Conservation (phyloP, 768 basidiomycete genomes). For the Hericium erinaceus region DNA sequence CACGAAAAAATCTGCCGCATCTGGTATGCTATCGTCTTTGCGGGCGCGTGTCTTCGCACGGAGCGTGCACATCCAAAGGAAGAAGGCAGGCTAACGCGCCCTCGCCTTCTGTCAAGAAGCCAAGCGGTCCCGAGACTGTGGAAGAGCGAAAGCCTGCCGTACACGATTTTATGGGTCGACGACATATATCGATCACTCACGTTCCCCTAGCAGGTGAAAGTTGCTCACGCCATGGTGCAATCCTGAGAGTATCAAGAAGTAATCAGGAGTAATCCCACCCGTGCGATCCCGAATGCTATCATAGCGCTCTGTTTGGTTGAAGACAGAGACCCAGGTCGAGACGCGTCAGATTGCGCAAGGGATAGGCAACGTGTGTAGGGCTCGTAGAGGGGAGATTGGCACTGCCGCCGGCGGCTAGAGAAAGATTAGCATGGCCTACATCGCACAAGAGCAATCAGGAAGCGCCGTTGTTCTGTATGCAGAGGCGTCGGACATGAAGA, state of each 20-base stretch:
- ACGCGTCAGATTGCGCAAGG: neutral
- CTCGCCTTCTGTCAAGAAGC: neutral
- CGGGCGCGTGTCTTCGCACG: neutral
- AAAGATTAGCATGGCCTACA: neutral
- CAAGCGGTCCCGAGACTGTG: neutral
- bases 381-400: neutral
- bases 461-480: too few species aligned
- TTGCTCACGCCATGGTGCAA: neutral
- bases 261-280: neutral
- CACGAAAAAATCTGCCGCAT: neutral
- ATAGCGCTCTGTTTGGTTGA: neutral
- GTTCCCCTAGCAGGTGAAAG: neutral
- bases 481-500: neutral
- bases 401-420: neutral
- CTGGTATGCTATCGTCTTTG: neutral
- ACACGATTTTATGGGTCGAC: neutral
- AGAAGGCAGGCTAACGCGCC: too few species aligned
- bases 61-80: neutral
- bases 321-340: neutral
- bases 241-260: neutral
- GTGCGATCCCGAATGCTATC: neutral
- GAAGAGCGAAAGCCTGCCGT: neutral
- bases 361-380: neutral
- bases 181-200: neutral
- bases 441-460: too few species aligned